Conservation (phyloP, 2,329 filamentous ascomycete species). For the Aureobasidium lini region DNA sequence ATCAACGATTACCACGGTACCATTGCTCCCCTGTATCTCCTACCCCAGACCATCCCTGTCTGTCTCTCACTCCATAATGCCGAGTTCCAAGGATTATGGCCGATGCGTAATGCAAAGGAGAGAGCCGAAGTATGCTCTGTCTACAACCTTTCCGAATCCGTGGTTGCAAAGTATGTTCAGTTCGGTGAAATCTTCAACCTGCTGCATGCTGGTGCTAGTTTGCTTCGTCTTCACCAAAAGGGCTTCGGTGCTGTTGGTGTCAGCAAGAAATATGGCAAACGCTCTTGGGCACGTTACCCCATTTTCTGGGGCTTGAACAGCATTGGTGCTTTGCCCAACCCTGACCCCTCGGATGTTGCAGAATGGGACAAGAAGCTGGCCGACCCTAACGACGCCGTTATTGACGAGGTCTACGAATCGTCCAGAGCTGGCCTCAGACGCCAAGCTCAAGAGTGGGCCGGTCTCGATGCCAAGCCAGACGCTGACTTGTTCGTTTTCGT, state of each 20-base stretch:
- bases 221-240: constrained; percentile 58
- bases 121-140: constrained; percentile 57
- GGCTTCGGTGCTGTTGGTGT: constrained; percentile 63
- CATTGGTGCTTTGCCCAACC: constrained; percentile 57
- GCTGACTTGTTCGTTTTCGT: constrained; percentile 63
- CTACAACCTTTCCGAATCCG: constrained; percentile 52
- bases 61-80: constrained; percentile 62
- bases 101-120: constrained; percentile 55
- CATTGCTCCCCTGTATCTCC: constrained; percentile 55
- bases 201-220: constrained; percentile 58
- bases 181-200: constrained; percentile 64
- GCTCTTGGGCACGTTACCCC: constrained; percentile 58
- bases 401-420: constrained; percentile 50
- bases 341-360: constrained; percentile 57
- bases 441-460: constrained; percentile 62
- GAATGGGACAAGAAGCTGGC: constrained; percentile 51
- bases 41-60: constrained; percentile 54
- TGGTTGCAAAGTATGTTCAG: constrained; percentile 55
- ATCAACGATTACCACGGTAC: constrained; percentile 61
- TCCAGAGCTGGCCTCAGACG: constrained; percentile 46
- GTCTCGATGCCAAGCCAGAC: constrained; percentile 52
- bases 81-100: constrained; percentile 63
- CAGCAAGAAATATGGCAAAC: constrained; percentile 60
- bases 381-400: constrained; percentile 41
- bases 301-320: constrained; percentile 62